Conservation (phyloP, 2,329 filamentous ascomycete genomes). For the Penicillium concentricum region DNA sequence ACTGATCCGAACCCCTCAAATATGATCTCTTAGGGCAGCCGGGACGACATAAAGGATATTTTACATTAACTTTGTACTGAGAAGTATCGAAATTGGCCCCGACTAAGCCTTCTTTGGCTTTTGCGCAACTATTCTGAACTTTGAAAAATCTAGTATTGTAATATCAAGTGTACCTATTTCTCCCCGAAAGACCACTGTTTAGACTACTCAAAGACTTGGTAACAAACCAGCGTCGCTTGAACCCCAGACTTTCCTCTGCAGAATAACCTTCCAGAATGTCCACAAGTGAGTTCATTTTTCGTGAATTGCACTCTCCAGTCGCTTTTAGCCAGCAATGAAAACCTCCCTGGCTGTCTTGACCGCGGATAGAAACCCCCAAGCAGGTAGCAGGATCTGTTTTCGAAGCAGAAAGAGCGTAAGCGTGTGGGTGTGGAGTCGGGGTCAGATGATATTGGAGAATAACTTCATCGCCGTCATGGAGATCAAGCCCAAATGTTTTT, state of each 20-base stretch:
- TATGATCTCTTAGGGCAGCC: neutral
- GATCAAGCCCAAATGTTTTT: neutral
- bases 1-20: neutral
- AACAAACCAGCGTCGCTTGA: neutral
- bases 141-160: no score
- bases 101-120: neutral
- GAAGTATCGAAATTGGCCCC: neutral
- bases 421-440: neutral
- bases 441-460: neutral
- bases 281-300: slow-evolving; percentile 1
- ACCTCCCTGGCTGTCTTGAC: neutral
- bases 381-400: neutral
- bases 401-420: neutral
- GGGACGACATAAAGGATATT: neutral
- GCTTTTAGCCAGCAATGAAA: neutral
- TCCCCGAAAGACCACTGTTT: neutral
- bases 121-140: neutral
- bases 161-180: neutral
- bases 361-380: neutral
- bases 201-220: neutral
- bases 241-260: neutral
- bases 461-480: neutral
- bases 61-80: neutral
- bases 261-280: neutral
- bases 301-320: neutral